Evolutionary conservation across 2,329 filamentous ascomycete species (phyloP), one percentile per base, ranked within the genome.

Genomic region (Xylaria sp.): DNA sequence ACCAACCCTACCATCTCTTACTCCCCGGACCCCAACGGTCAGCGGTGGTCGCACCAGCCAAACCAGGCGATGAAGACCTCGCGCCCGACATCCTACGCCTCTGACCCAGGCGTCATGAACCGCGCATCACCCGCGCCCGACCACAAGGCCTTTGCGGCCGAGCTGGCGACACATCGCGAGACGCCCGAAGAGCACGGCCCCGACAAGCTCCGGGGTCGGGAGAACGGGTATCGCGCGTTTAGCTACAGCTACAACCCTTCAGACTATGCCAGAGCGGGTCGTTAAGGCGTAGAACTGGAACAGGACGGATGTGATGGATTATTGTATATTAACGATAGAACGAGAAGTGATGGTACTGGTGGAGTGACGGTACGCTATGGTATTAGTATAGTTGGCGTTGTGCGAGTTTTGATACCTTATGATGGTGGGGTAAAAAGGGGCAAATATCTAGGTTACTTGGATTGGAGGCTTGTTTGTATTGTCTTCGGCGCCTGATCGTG

Each of bases 81-180:
- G 1, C 77, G 80, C 1, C 81, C 81, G 0, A 77, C 73, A 3
- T 82, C 81, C 0, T 72, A 74, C 15, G 72, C 76, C 0, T 81
- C 81, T 0, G 75, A 78, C 27, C 53, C 72, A 45, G 74, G 69
- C 5, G 31, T 47, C 13, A 39, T 29, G 53, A 74, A 68, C 29
- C 73, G 79, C 0, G 71, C 75, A 1, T 84, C 81, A 0, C 82
- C 82, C 0, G 77, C 73, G 1, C 73, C 81, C 0, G 80, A 81
- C n/a, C 77, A 79, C 57, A 81, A 81, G 70, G 74, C 73, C 1
- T 84, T 81, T 62, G 71, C 82, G 0, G 77, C 79, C 0, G 84
- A 84, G 62, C 67, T 87, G 29, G 65, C 83, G 2, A 81, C 84
- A 2, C 84, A 86, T 65, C 74, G 73, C 9, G 84, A 87, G 77